phyloP scores from a whole-genome alignment of 2,329 filamentous ascomycete genomes.

The Hirsutella rhossiliensis region DNA sequence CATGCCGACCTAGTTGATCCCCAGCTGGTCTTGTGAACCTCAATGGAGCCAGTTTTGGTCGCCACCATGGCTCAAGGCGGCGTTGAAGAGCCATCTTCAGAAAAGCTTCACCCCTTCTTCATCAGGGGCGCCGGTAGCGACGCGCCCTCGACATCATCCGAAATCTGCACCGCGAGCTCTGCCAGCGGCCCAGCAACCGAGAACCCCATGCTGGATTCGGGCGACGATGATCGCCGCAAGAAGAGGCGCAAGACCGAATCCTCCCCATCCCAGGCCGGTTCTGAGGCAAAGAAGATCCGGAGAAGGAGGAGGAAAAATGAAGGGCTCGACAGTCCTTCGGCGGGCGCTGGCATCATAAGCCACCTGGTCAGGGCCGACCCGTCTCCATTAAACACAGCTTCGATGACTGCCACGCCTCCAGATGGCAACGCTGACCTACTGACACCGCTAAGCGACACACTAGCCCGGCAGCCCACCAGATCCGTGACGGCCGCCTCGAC shows the following conservation, averaged over 20 bases:
- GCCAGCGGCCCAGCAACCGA: background rate
- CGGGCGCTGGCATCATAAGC: constrained; percentile 6
- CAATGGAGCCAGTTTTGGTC: constrained; percentile 31
- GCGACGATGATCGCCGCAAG: constrained; percentile 17
- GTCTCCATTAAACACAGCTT: background rate
- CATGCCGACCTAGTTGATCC: background rate
- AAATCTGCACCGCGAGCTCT: constrained; percentile 1
- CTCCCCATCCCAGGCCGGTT: constrained; percentile 8
- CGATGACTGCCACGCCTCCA: background rate
- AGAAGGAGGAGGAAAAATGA: constrained; percentile 11
- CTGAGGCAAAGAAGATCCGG: constrained; percentile 14
- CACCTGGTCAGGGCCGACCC: constrained; percentile 4
- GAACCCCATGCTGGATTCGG: constrained; percentile 10
- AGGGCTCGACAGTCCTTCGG: constrained; percentile 3
- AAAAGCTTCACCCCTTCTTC: constrained; percentile 47
- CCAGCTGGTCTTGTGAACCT: background rate
- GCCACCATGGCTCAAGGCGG: constrained; percentile 32
- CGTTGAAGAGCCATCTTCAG: constrained; percentile 19
- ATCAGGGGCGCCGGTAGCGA: constrained; percentile 12
- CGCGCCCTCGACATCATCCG: background rate
- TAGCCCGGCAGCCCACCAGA: constrained; percentile 1
- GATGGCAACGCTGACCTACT: background rate
- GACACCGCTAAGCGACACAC: no score
- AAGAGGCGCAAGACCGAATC: constrained; percentile 32
- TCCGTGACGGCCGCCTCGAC: background rate